A percentile compares a stretch with the other conserved stretches of the same genome.
These are phyloP conservation scores for Aureococcus anophagefferens DNA, from an alignment of 108 stramenopile species.

Conservation along the genomic window DNA sequence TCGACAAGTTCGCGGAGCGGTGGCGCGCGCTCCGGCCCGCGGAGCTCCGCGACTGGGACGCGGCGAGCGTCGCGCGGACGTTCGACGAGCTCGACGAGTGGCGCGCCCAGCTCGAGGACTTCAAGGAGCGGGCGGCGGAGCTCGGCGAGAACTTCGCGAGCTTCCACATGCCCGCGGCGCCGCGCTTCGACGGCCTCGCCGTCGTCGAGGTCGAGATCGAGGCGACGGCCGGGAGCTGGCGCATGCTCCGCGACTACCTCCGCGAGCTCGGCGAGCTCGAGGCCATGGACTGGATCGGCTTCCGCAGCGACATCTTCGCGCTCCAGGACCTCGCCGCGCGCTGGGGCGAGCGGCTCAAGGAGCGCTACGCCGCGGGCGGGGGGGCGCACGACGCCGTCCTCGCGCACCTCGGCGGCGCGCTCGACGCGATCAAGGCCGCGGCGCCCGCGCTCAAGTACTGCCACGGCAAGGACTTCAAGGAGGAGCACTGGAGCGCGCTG, in stretches of 20 bases:
- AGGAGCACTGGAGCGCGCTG: slow-evolving; percentile 53
- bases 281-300: slow-evolving; percentile 46
- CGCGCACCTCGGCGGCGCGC: slow-evolving; percentile 21
- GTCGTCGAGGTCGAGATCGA: slow-evolving; percentile 31
- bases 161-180: slow-evolving; percentile 40
- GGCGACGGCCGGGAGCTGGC: slow-evolving; percentile 27
- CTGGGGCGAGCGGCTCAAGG: slow-evolving; percentile 45
- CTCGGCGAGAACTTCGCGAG: slow-evolving; percentile 28
- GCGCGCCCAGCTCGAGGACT: slow-evolving; percentile 32
- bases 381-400: background rate
- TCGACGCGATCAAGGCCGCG: slow-evolving; percentile 41
- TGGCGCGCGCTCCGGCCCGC: slow-evolving; percentile 44
- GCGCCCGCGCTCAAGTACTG: slow-evolving; percentile 47
- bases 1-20: slow-evolving; percentile 41
- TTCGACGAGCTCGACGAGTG: slow-evolving; percentile 40
- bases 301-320: slow-evolving; percentile 42
- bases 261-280: slow-evolving; percentile 25
- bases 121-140: slow-evolving; percentile 21
- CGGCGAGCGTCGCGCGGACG: slow-evolving; percentile 16
- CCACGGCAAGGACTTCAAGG: slow-evolving; percentile 54
- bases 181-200: slow-evolving; percentile 33
- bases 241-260: slow-evolving; percentile 31
- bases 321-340: slow-evolving; percentile 44
- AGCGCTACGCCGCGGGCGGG: slow-evolving; percentile 9
- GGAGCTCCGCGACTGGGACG: slow-evolving; percentile 31